These are phyloP conservation scores for Ciborinia camelliae DNA, from an alignment of 2,329 filamentous ascomycete species.

Conservation along the genomic window DNA sequence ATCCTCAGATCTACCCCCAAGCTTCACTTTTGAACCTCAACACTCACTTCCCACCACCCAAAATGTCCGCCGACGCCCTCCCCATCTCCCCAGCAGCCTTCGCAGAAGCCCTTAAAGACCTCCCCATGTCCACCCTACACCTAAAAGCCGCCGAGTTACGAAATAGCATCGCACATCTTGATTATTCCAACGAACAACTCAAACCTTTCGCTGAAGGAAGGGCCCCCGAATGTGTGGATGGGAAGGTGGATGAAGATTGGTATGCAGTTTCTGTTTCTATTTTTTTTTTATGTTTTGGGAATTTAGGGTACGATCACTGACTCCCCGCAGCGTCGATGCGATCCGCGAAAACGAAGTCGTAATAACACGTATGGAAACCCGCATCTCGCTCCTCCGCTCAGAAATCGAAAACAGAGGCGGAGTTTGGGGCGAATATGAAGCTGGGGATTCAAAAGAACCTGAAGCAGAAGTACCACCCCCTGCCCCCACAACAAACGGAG, in stretches of 20 bases:
- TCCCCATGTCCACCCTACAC: slow-evolving; percentile 62
- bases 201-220: slow-evolving; percentile 58
- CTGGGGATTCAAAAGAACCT: slow-evolving; percentile 40
- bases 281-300: slow-evolving; percentile 18
- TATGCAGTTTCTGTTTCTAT: background rate
- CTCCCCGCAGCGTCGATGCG: slow-evolving; percentile 64
- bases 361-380: slow-evolving; percentile 64
- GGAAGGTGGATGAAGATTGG: slow-evolving; percentile 63
- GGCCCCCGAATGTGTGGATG: slow-evolving; percentile 23
- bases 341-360: slow-evolving; percentile 70
- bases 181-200: slow-evolving; percentile 71
- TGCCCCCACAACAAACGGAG: slow-evolving; percentile 25
- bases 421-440: slow-evolving; percentile 56
- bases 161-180: slow-evolving; percentile 71
- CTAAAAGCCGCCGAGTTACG: slow-evolving; percentile 73
- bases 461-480: slow-evolving; percentile 23
- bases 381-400: slow-evolving; percentile 58
- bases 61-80: slow-evolving; percentile 59
- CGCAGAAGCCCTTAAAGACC: slow-evolving; percentile 62
- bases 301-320: slow-evolving; percentile 67
- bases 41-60: too few species aligned
- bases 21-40: background rate
- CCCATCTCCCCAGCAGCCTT: slow-evolving; percentile 63
- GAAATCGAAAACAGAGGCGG: slow-evolving; percentile 59
- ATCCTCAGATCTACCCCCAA: background rate